A percentile compares a stretch with the other conserved stretches of the same genome.
These are phyloP conservation scores for Penicillium janthinellum DNA, from an alignment of 2,329 filamentous ascomycete genomes.

Conservation along the genomic window DNA sequence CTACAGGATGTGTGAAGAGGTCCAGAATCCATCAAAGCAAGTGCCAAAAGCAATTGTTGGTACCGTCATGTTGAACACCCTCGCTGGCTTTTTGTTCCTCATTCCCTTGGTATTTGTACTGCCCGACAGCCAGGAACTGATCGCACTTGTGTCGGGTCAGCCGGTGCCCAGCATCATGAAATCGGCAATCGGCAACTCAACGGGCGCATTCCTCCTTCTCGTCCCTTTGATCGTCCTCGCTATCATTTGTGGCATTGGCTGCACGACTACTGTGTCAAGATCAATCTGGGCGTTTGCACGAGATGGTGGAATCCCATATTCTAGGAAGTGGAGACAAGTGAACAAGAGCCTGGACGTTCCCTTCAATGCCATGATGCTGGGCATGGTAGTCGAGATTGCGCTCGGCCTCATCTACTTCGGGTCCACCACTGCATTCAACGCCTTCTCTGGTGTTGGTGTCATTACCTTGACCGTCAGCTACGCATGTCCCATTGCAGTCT, in stretches of 20 bases:
- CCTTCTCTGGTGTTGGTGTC: conserved; percentile 76
- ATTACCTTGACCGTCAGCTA: conserved; percentile 73
- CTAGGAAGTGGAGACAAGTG: conserved; percentile 63
- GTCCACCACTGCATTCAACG: conserved; percentile 71
- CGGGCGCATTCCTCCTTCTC: conserved; percentile 71
- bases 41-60: conserved; percentile 70
- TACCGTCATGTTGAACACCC: conserved; percentile 63
- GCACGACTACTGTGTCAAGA: conserved; percentile 17
- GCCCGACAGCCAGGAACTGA: conserved; percentile 64
- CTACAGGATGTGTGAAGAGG: conserved; percentile 66
- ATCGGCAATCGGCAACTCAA: conserved; percentile 68
- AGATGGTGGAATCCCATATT: conserved; percentile 58
- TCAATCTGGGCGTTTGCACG: conserved; percentile 20
- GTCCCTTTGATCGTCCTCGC: conserved; percentile 65
- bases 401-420: conserved; percentile 77
- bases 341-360: conserved; percentile 67
- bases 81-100: conserved; percentile 67
- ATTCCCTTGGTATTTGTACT: conserved; percentile 75
- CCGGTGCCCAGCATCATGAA: conserved; percentile 76
- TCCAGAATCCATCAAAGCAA: conserved; percentile 63
- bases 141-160: conserved; percentile 67
- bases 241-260: conserved; percentile 16
- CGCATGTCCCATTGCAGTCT: conserved; percentile 66
- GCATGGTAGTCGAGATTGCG: conserved; percentile 66
- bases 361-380: conserved; percentile 66